Evolutionary conservation across 331 rosid genomes (phyloP).

Genomic region (Stylosanthes scabra): DNA sequence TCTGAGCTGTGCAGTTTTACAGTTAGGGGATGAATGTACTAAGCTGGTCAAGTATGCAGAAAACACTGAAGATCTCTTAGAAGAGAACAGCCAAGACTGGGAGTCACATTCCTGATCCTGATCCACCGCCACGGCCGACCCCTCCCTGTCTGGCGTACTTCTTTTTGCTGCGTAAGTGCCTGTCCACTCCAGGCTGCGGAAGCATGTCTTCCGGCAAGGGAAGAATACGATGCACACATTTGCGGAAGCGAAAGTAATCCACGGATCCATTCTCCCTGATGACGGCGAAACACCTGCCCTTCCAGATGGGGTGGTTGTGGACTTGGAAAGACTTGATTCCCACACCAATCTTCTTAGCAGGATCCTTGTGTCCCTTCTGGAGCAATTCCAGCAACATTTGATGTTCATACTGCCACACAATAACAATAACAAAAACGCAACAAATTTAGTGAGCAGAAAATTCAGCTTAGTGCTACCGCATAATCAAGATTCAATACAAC

Average conservation of each 20-base stretch:
- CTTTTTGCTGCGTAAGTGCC: no score
- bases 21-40: slow-evolving; percentile 6
- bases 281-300: slow-evolving; percentile 56
- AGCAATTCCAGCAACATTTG: slow-evolving; percentile 77
- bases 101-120: no score
- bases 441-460: slow-evolving; percentile 1
- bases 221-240: no score
- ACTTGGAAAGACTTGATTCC: slow-evolving; percentile 73
- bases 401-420: slow-evolving; percentile 61
- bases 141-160: no score
- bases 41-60: not conserved
- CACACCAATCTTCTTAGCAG: slow-evolving; percentile 69
- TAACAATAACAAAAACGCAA: no score
- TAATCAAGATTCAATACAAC: not conserved
- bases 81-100: slow-evolving; percentile 70
- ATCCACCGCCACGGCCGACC: no score
- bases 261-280: no score
- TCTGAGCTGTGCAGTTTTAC: slow-evolving; percentile 11
- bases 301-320: slow-evolving; percentile 73
- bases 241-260: no score
- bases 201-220: no score
- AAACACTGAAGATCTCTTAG: slow-evolving; percentile 16
- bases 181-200: no score
- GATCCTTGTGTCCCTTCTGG: slow-evolving; percentile 75
- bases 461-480: not conserved